Evolutionary conservation across 192 early-diverging fungal species (phyloP).

Genomic region (Linnemannia schmuckeri): DNA sequence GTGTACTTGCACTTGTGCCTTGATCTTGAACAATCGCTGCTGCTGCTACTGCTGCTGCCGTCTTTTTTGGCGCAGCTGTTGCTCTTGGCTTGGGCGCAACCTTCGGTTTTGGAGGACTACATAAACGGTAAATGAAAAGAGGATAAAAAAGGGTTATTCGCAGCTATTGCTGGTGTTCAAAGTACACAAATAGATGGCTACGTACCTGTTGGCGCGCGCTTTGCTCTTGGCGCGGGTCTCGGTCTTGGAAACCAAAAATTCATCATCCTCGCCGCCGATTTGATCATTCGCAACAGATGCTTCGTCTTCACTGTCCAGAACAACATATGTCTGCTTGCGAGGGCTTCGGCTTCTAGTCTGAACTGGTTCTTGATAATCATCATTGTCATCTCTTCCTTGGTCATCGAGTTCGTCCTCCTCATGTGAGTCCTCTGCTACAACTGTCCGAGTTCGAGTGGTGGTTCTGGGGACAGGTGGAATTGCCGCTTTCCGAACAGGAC

Average conservation of each 20-base stretch:
- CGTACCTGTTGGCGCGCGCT: constrained; percentile 31
- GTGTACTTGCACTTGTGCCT: constrained; percentile 22
- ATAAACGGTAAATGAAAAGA: background rate
- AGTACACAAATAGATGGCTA: too few relatives aligned
- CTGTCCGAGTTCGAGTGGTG: background rate
- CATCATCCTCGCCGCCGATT: constrained; percentile 16
- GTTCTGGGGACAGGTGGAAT: background rate
- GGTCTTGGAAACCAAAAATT: constrained; percentile 27
- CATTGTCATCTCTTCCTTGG: constrained; percentile 4
- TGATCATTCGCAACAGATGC: constrained; percentile 5
- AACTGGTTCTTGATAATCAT: background rate
- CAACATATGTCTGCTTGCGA: constrained; percentile 37
- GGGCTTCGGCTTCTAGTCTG: background rate
- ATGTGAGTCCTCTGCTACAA: constrained; percentile 20
- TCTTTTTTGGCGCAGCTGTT: background rate
- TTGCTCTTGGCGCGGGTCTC: constrained; percentile 30
- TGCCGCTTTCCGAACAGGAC: background rate
- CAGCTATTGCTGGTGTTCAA: too few relatives aligned
- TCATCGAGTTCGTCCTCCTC: constrained; percentile 24
- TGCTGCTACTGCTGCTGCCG: constrained; percentile 7
- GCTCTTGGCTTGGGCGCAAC: constrained; percentile 1
- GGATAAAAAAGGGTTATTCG: background rate
- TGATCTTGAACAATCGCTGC: constrained; percentile 8
- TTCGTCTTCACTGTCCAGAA: constrained; percentile 53
- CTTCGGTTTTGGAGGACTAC: constrained; percentile 14